A percentile compares a stretch with the other conserved stretches of the same genome.
These are phyloP conservation scores for Mycena floridula DNA, from an alignment of 768 basidiomycete species.

Conservation along the genomic window DNA sequence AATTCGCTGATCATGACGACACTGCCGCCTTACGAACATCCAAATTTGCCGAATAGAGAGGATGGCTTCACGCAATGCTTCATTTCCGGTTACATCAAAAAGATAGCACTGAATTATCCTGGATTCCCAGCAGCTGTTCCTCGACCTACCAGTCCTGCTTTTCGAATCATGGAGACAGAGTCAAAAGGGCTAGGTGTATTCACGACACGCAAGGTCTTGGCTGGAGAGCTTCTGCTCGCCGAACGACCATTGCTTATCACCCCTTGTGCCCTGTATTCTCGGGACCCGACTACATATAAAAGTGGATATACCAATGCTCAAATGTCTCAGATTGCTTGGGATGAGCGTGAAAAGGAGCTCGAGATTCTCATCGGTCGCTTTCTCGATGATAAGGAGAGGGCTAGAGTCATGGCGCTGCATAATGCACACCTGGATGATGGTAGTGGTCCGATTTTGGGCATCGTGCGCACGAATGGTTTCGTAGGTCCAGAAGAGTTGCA, in stretches of 20 bases:
- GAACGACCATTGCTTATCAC: conserved; percentile 8
- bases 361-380: conserved; percentile 15
- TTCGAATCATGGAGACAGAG: neutral
- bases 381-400: conserved; percentile 12
- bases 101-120: neutral
- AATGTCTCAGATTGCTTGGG: neutral
- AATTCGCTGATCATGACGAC: too few relatives aligned
- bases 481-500: conserved; percentile 1
- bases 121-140: conserved; percentile 1
- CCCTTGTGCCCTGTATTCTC: neutral
- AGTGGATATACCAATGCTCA: conserved; percentile 1
- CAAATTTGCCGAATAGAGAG: neutral
- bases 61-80: conserved; percentile 1
- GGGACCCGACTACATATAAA: neutral
- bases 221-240: conserved; percentile 7
- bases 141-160: neutral
- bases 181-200: conserved; percentile 9
- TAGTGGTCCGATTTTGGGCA: conserved; percentile 22
- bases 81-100: neutral
- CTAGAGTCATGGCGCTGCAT: conserved; percentile 18
- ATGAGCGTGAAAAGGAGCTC: conserved; percentile 6
- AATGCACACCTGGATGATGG: conserved; percentile 24
- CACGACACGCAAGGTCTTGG: conserved; percentile 3
- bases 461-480: conserved; percentile 22
- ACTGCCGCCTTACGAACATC: too few relatives aligned